phyloP scores from a whole-genome alignment of 768 basidiomycete genomes.

The Fomitopsis pulvina region DNA sequence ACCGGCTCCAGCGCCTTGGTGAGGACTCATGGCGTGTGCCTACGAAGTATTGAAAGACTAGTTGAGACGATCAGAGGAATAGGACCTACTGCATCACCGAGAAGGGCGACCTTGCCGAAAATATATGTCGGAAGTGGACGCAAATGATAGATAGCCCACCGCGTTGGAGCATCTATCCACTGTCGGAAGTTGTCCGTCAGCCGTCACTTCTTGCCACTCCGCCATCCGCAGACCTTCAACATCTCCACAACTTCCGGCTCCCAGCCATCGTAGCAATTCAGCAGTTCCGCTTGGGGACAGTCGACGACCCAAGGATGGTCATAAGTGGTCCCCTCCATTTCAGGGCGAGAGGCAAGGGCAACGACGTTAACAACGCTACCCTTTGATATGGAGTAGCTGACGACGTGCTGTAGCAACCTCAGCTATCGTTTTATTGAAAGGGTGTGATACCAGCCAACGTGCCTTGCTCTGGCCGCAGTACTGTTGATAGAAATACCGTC shows the following conservation, averaged over 20 bases:
- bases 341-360: constrained; percentile 31
- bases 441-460: constrained; percentile 1
- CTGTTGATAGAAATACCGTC: constrained; percentile 23
- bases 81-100: constrained; percentile 26
- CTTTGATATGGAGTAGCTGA: constrained; percentile 40
- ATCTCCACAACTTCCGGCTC: constrained; percentile 23
- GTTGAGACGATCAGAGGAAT: not conserved
- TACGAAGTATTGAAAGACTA: constrained; percentile 2
- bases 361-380: constrained; percentile 41
- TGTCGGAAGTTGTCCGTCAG: constrained; percentile 4
- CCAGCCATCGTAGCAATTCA: constrained; percentile 23
- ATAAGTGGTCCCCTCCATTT: constrained; percentile 24
- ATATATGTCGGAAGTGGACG: constrained; percentile 21
- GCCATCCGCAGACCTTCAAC: constrained; percentile 13
- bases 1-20: constrained; percentile 28
- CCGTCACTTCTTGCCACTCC: not conserved
- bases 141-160: constrained; percentile 27
- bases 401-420: constrained; percentile 31
- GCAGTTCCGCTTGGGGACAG: constrained; percentile 17
- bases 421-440: not conserved
- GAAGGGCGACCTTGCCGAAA: constrained; percentile 18
- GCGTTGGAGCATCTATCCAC: constrained; percentile 22
- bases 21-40: constrained; percentile 29
- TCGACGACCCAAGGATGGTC: constrained; percentile 21
- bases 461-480: constrained; percentile 45